Percentiles rank a stretch among this genome's conserved stretches.
phyloP scores from a whole-genome alignment of 139 green algal genomes.

The Tetradesmus lagerheimii region DNA sequence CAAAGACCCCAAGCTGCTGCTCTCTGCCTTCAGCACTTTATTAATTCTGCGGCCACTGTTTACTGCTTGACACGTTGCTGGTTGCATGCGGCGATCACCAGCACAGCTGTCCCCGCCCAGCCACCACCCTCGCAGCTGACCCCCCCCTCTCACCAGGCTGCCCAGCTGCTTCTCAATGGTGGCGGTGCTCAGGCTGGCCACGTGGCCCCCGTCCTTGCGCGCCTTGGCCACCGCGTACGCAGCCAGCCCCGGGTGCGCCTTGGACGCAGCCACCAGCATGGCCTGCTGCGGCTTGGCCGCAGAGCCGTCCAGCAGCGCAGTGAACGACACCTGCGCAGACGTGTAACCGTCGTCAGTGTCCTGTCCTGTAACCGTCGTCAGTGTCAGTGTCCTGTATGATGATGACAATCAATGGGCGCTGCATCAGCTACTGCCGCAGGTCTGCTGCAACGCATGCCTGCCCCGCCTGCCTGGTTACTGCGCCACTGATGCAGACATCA shows the following conservation, averaged over 20 bases:
- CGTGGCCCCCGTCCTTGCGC: conserved; percentile 46
- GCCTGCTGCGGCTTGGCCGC: conserved; percentile 61
- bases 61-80: no score
- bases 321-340: conserved; percentile 49
- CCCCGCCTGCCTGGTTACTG: background rate
- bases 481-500: no score
- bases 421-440: background rate
- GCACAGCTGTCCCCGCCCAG: background rate
- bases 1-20: no score
- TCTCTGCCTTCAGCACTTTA: no score
- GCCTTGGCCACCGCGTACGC: conserved; percentile 62
- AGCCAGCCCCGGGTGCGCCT: conserved; percentile 34
- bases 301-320: conserved; percentile 34
- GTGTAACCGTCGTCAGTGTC: no score
- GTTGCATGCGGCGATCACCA: no score
- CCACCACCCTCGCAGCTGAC: background rate
- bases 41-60: background rate
- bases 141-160: conserved; percentile 46
- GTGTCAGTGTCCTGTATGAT: no score
- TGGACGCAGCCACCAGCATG: conserved; percentile 53
- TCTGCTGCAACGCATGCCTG: background rate
- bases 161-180: conserved; percentile 62
- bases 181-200: background rate
- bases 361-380: no score
- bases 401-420: no score